Conservation (phyloP, 305 asterid species). For the Solanum hybrid region DNA sequence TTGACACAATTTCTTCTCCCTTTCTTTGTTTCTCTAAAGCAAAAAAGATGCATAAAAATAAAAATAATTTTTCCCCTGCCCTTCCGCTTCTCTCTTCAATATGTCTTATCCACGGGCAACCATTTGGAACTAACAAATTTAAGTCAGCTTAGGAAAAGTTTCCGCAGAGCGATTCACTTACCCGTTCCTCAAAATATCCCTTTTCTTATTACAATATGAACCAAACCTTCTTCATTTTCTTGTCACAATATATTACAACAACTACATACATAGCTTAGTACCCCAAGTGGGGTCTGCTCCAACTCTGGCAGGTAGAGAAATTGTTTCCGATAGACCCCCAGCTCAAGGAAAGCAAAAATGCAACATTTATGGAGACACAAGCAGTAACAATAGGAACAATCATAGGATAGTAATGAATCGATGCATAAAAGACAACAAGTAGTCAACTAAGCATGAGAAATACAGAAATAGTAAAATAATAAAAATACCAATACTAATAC, state of each 20-base stretch:
- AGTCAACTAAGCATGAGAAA: not conserved
- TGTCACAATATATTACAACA: not conserved
- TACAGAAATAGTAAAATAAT: not conserved
- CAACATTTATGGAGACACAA: not conserved
- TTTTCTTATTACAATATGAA: not conserved
- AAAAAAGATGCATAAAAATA: not conserved
- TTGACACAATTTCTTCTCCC: not conserved
- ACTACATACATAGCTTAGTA: not conserved
- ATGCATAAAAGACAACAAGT: not conserved
- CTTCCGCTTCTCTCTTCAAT: not conserved
- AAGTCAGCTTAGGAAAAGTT: not conserved
- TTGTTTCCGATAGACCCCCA: not conserved
- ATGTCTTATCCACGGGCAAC: slow-evolving; percentile 1
- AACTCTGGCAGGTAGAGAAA: not conserved
- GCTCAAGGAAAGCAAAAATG: not conserved
- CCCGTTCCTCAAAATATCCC: not conserved
- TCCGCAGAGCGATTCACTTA: not conserved
- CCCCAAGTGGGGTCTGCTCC: not conserved
- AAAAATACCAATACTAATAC: not conserved
- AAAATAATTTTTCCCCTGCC: not conserved
- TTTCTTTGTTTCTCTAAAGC: not conserved
- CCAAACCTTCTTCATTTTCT: not conserved
- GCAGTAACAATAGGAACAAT: not conserved
- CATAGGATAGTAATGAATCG: not conserved
- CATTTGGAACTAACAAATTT: not conserved